Percentiles rank a stretch among this genome's conserved stretches.
Evolutionary conservation across 805 yeast species (phyloP).

Genomic region (Sugiyamaella chiloensis): DNA sequence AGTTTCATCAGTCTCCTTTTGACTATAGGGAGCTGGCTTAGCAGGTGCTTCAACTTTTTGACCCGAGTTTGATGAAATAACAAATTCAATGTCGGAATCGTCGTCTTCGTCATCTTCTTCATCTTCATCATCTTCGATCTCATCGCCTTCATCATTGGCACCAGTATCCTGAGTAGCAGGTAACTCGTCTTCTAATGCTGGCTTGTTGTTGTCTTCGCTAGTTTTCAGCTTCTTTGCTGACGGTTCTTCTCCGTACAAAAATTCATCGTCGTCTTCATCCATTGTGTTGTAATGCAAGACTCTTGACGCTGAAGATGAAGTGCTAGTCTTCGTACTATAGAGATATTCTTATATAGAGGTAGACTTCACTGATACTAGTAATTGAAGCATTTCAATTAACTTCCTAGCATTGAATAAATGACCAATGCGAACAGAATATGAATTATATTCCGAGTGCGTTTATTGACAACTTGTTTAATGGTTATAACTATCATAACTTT

Average conservation of each 20-base stretch:
- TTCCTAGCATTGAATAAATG: too few species aligned
- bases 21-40: slow-evolving; percentile 22
- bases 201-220: slow-evolving; percentile 17
- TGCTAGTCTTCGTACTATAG: too few species aligned
- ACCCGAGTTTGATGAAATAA: slow-evolving; percentile 51
- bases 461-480: too few species aligned
- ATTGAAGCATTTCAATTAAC: background rate
- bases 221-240: slow-evolving; percentile 34
- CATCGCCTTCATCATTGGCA: slow-evolving; percentile 39
- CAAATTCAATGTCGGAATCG: slow-evolving; percentile 67
- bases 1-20: slow-evolving; percentile 16
- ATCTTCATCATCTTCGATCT: slow-evolving; percentile 49
- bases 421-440: too few species aligned
- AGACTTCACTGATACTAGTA: too few species aligned
- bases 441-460: too few species aligned
- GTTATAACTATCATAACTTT: too few species aligned
- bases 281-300: background rate
- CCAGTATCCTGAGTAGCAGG: slow-evolving; percentile 23
- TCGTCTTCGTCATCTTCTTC: slow-evolving; percentile 40
- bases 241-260: slow-evolving; percentile 57
- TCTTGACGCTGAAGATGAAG: too few species aligned
- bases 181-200: slow-evolving; percentile 16
- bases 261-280: slow-evolving; percentile 67
- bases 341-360: too few species aligned
- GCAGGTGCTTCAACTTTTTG: slow-evolving; percentile 30